Evolutionary conservation across 176 grass and related monocot genomes (phyloP).

Genomic region (Zea mays): Zm-B73-REFERENCE-NAM-5.0 NC_050096.1:31840501-31841000

Average conservation of each 20-base stretch:
- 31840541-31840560: conserved; percentile 73
- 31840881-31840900: conserved; percentile 74
- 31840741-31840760: too few species aligned
- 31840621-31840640: conserved; percentile 90
- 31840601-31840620: conserved; percentile 82
- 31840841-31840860: conserved; percentile 81
- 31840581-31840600: conserved; percentile 75
- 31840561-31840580: conserved; percentile 79
- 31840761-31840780: not conserved
- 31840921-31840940: conserved; percentile 36
- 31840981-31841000: conserved; percentile 84
- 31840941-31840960: conserved; percentile 39
- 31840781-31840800: conserved; percentile 13
- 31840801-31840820: not conserved
- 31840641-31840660: conserved; percentile 51
- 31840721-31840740: not conserved
- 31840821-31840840: conserved; percentile 19
- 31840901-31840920: conserved; percentile 88
- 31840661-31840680: conserved; percentile 19
- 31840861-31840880: conserved; percentile 67
- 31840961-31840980: conserved; percentile 69
- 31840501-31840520: conserved; percentile 78
- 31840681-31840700: not conserved
- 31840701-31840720: conserved; percentile 12
- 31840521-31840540: conserved; percentile 70